These are phyloP conservation scores for Colletotrichum godetiae DNA, from an alignment of 2,329 filamentous ascomycete genomes.

Conservation along the genomic window DNA sequence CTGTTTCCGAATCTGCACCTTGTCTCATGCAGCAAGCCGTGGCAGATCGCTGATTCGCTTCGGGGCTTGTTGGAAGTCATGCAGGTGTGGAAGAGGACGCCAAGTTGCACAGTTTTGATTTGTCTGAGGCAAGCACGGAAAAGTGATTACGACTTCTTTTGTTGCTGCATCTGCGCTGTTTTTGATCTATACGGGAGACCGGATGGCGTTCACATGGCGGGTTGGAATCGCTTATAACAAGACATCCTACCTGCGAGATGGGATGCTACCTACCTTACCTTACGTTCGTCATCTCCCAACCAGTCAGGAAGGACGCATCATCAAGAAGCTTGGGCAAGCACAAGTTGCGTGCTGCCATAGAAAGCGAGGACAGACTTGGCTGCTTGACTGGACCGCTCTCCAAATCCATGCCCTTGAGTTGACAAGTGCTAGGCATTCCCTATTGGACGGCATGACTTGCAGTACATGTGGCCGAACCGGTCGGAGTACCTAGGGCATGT, in stretches of 20 bases:
- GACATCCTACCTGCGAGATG: neutral
- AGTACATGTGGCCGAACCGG: neutral
- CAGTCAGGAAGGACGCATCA: neutral
- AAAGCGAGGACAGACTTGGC: too few relatives aligned
- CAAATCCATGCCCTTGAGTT: neutral
- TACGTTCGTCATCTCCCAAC: neutral
- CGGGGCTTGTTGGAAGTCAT: neutral
- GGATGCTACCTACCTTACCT: too few relatives aligned
- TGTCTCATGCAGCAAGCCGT: conserved; percentile 28
- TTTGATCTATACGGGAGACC: neutral
- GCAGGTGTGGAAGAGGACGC: conserved; percentile 17
- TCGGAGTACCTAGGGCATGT: neutral
- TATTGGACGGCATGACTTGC: neutral
- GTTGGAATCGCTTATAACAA: neutral
- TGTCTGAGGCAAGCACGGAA: conserved; percentile 7
- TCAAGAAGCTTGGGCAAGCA: neutral
- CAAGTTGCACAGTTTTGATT: conserved; percentile 3
- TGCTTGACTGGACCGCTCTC: neutral
- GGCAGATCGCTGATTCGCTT: conserved; percentile 18
- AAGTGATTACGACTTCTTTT: neutral
- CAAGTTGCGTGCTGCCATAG: neutral
- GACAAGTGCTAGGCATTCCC: neutral
- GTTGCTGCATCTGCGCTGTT: neutral
- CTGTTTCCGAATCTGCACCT: conserved; percentile 32
- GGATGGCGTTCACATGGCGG: neutral